Base-by-base conservation (phyloP, 495 filamentous ascomycete genomes). In the Aspergillus sclerotioniger region DNA sequence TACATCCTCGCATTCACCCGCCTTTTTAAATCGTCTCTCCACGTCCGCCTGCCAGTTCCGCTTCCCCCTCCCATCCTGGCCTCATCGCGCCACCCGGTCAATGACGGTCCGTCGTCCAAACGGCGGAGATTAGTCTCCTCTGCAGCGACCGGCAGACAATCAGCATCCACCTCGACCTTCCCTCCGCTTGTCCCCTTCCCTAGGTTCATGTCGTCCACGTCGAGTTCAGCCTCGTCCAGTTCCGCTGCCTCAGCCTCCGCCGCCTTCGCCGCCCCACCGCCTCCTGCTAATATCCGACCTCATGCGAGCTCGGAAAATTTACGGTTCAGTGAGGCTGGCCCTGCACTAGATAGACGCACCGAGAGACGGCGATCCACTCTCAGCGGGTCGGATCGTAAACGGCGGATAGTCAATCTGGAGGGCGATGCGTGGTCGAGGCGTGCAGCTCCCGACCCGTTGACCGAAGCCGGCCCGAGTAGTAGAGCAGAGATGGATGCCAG, bases 91-190 rank as follows among this genome's bases (percentile, higher is more conserved):
- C 62, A 69, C 62, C 33, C 58, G 60, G 66, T 67, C 68, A 60
- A 73, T 73, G 70, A 65, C 64, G 64, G 56, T 43, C 64, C 61
- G 62, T 60, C 58, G 48, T 59, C 41, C 51, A 60, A 62, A 53
- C 79, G 29, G 80, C 81, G 37, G 83, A 86, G 71, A 73, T 82
- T 56, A 78, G 58, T 65, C 60, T 68, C 63, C 60, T 61, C 66
- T 58, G 53, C 59, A 33, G 55, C 25, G 43, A 45, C 60, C 60
- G 50, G 25, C 53, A 64, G 41, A 44, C 53, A 59, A 17, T 16
- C 56, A 21, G 1, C 37, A 20, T 58, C n/a, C 20, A n/a, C 9
- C n/a, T 46, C 25, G 12, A 48, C 43, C 47, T 16, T 28, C 32
- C 12, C 21, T 9, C 6, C 28, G 44, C 17, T 39, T 3, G 29